phyloP scores from a whole-genome alignment of 805 yeast species.

The Saturnispora halmiae region DNA sequence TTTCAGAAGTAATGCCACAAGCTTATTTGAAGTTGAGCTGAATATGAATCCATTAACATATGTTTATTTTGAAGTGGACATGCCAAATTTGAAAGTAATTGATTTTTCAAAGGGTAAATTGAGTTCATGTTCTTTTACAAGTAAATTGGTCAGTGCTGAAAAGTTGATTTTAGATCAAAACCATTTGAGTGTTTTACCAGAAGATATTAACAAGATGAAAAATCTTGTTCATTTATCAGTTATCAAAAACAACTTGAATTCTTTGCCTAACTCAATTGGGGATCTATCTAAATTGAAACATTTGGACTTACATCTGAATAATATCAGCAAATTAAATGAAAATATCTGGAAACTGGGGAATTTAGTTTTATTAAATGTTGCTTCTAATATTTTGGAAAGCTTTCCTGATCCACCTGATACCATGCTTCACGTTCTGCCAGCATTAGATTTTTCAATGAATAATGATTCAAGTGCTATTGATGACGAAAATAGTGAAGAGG shows the following conservation, averaged over 20 bases:
- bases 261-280: constrained; percentile 60
- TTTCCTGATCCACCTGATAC: constrained; percentile 46
- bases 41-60: constrained; percentile 80
- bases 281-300: constrained; percentile 47
- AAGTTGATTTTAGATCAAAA: constrained; percentile 72
- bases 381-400: constrained; percentile 58
- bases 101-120: constrained; percentile 78
- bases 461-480: constrained; percentile 1
- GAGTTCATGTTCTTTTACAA: constrained; percentile 61
- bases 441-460: constrained; percentile 7
- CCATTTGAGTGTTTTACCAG: constrained; percentile 69
- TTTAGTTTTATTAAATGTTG: constrained; percentile 52
- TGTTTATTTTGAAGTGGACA: constrained; percentile 42
- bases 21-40: constrained; percentile 58
- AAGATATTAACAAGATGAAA: constrained; percentile 49
- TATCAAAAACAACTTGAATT: constrained; percentile 64
- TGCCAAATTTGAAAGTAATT: constrained; percentile 56
- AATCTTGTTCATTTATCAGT: constrained; percentile 60
- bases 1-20: constrained; percentile 53
- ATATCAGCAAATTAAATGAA: constrained; percentile 57
- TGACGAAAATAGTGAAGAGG: constrained; percentile 5
- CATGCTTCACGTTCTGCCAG: constrained; percentile 6
- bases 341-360: constrained; percentile 57
- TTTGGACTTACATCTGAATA: constrained; percentile 79
- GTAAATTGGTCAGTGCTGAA: constrained; percentile 56